These are phyloP conservation scores for Xylaria arbuscula DNA, from an alignment of 2,329 filamentous ascomycete genomes.

Conservation along the genomic window DNA sequence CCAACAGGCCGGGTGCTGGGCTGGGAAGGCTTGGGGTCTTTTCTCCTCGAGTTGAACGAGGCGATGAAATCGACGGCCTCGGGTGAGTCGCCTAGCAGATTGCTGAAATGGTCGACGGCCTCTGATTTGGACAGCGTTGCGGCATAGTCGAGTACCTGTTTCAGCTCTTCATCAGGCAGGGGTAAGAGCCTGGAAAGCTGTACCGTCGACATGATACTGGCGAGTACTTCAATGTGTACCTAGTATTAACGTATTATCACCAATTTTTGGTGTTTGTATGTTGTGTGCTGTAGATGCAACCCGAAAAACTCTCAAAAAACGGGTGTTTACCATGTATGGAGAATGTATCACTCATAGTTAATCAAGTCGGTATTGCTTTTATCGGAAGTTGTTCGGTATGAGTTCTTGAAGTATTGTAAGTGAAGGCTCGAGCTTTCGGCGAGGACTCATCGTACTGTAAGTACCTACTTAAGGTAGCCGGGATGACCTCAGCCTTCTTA, in stretches of 20 bases:
- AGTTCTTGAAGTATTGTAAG: background rate
- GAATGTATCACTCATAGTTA: background rate
- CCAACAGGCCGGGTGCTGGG: conserved; percentile 36
- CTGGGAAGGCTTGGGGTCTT: conserved; percentile 55
- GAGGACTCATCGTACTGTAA: conserved; percentile 14
- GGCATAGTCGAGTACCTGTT: conserved; percentile 86
- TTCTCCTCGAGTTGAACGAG: conserved; percentile 77
- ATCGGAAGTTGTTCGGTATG: background rate
- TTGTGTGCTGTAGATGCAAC: background rate
- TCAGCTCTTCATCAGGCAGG: conserved; percentile 84
- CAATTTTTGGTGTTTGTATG: background rate
- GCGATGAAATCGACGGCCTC: conserved; percentile 81
- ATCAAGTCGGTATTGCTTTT: background rate
- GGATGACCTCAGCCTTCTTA: too few species aligned
- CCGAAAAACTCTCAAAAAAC: too few species aligned
- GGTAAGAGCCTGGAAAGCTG: conserved; percentile 85
- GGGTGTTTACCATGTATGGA: too few species aligned
- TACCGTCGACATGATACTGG: conserved; percentile 63
- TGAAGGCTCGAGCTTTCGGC: background rate
- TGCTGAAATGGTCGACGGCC: conserved; percentile 85
- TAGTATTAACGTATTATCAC: background rate
- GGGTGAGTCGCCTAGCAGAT: conserved; percentile 87
- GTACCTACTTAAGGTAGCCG: background rate
- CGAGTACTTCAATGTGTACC: background rate
- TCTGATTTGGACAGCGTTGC: conserved; percentile 79